Conservation (phyloP, 345 rosid species). For the Rhizophora apiculata region DNA sequence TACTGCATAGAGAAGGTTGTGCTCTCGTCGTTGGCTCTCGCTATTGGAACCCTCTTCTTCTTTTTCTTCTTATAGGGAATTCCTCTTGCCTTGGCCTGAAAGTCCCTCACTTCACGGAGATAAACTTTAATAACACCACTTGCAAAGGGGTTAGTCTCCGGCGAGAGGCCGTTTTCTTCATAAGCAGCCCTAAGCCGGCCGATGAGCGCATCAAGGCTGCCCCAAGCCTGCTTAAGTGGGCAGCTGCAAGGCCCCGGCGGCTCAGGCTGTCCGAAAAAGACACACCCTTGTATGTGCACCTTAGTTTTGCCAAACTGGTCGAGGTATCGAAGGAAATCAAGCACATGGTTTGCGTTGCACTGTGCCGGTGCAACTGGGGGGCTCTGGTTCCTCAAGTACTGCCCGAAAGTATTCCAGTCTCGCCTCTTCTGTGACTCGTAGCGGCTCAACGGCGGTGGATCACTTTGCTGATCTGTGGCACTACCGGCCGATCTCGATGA, state of each 20-base stretch:
- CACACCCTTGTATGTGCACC: conserved; percentile 80
- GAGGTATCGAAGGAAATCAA: conserved; percentile 73
- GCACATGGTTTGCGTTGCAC: conserved; percentile 63
- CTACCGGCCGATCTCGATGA: conserved; percentile 21
- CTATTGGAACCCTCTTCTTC: conserved; percentile 49
- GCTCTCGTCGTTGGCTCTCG: conserved; percentile 31
- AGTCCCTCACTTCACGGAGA: conserved; percentile 76
- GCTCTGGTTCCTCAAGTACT: conserved; percentile 75
- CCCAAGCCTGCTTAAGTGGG: conserved; percentile 88
- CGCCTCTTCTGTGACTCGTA: conserved; percentile 81
- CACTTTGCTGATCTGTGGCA: conserved; percentile 5
- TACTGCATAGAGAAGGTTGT: conserved; percentile 43
- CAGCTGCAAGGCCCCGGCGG: conserved; percentile 80
- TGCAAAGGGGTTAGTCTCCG: conserved; percentile 85
- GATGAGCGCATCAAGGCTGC: conserved; percentile 88
- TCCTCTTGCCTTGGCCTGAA: conserved; percentile 82
- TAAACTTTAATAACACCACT: conserved; percentile 63
- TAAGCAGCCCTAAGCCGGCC: conserved; percentile 84
- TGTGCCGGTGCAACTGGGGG: conserved; percentile 72
- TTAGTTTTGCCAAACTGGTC: conserved; percentile 90
- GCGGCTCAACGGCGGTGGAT: conserved; percentile 57
- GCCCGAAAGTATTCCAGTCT: conserved; percentile 94
- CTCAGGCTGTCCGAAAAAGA: conserved; percentile 73
- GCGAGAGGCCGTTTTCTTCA: conserved; percentile 78
- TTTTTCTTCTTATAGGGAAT: conserved; percentile 87